Percentiles rank a stretch among this genome's conserved stretches.
phyloP scores from a whole-genome alignment of 2,329 filamentous ascomycete species.

The Microsporum ferrugineum region DNA sequence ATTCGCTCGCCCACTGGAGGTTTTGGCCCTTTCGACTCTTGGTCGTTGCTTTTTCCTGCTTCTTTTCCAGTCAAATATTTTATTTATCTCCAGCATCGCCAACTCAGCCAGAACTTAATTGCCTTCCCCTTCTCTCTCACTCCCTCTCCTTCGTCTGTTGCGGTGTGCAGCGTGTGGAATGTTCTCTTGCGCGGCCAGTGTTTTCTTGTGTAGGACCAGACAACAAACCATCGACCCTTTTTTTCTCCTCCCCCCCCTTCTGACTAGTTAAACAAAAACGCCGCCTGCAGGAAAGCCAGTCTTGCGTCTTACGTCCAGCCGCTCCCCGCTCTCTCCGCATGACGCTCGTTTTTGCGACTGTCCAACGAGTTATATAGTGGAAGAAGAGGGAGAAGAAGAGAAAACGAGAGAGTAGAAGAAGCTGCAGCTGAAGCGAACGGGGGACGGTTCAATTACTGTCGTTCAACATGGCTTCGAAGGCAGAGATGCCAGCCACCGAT shows the following conservation, averaged over 20 bases:
- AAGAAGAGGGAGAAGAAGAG: too few species aligned
- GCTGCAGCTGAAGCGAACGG: background rate
- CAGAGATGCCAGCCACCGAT: slow-evolving; percentile 56
- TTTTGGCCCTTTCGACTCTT: background rate
- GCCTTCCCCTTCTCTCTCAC: background rate
- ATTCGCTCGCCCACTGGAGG: background rate
- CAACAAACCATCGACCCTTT: background rate
- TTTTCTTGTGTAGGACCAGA: background rate
- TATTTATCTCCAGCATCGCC: background rate
- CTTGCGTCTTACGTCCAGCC: too few species aligned
- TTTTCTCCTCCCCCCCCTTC: background rate
- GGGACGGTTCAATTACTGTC: background rate
- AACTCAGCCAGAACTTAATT: background rate
- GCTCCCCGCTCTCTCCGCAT: background rate
- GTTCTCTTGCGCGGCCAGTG: background rate
- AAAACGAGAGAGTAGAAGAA: background rate
- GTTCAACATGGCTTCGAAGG: slow-evolving; percentile 7
- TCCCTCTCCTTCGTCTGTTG: background rate
- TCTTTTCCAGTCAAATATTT: background rate
- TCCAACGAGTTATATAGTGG: background rate
- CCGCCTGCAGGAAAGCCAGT: too few species aligned
- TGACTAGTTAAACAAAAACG: too few species aligned
- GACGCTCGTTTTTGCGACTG: background rate
- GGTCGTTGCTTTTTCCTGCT: background rate
- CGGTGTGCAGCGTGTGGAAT: background rate